A percentile compares a stretch with the other conserved stretches of the same genome.
These are phyloP conservation scores for Kentomonas sorsogonicus DNA, from an alignment of 208 protist species.

Conservation along the genomic window DNA sequence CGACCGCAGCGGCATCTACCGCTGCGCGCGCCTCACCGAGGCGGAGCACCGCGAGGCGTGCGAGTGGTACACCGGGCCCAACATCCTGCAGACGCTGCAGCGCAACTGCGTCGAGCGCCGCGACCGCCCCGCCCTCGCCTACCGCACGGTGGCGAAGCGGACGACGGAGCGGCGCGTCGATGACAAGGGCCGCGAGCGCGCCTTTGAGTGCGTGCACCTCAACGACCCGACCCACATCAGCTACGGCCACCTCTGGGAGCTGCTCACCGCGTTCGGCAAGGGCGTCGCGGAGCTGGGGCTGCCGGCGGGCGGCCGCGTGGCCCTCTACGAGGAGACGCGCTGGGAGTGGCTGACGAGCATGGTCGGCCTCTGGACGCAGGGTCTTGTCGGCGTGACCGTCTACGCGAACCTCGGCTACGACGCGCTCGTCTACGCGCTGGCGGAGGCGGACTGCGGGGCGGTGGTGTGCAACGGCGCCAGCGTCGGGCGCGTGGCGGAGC, in stretches of 20 bases:
- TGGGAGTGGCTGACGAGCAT: constrained; percentile 68
- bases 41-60: constrained; percentile 38
- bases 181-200: constrained; percentile 40
- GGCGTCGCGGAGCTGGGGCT: constrained; percentile 38
- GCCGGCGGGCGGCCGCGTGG: constrained; percentile 16
- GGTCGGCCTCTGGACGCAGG: constrained; percentile 67
- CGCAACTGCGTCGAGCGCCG: constrained; percentile 20
- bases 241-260: constrained; percentile 51
- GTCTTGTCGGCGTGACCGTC: constrained; percentile 54
- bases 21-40: constrained; percentile 29
- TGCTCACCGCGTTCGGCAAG: constrained; percentile 44
- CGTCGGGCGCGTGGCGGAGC: constrained; percentile 32
- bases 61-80: constrained; percentile 32
- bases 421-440: constrained; percentile 48
- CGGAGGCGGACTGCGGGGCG: constrained; percentile 30
- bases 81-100: constrained; percentile 42
- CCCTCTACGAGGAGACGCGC: constrained; percentile 71
- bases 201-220: constrained; percentile 44
- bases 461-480: constrained; percentile 70
- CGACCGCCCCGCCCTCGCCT: constrained; percentile 35
- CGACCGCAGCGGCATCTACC: constrained; percentile 48
- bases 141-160: constrained; percentile 40
- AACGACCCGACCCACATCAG: constrained; percentile 43
- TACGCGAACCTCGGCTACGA: constrained; percentile 77
- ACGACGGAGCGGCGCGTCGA: constrained; percentile 27